phyloP scores from a whole-genome alignment of 768 basidiomycete species.

The Lactarius evosmus region DNA sequence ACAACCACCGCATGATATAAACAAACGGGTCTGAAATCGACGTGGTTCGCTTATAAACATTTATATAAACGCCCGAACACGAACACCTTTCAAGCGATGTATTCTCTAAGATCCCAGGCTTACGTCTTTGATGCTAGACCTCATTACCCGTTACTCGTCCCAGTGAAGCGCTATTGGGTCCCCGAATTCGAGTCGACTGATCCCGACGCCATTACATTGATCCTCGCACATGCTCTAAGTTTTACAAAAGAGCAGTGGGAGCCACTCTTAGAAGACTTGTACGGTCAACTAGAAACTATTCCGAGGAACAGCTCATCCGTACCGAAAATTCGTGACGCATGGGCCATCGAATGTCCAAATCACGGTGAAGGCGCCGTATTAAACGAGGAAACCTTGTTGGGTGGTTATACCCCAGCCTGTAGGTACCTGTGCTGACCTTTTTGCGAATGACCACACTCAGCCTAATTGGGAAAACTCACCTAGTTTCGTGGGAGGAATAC shows the following conservation, averaged over 20 bases:
- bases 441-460: neutral
- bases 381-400: slow-evolving; percentile 44
- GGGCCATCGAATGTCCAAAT: slow-evolving; percentile 53
- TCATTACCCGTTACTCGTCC: slow-evolving; percentile 45
- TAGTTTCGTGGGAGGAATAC: slow-evolving; percentile 56
- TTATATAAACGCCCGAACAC: neutral
- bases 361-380: slow-evolving; percentile 51
- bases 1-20: neutral
- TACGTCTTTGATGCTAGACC: slow-evolving; percentile 55
- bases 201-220: slow-evolving; percentile 43
- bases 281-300: slow-evolving; percentile 29
- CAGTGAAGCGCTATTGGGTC: slow-evolving; percentile 50
- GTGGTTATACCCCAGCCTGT: slow-evolving; percentile 45
- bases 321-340: slow-evolving; percentile 45
- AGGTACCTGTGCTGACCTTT: slow-evolving; percentile 23
- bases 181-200: slow-evolving; percentile 37
- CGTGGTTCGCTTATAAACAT: neutral
- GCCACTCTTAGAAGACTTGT: slow-evolving; percentile 49
- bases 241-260: slow-evolving; percentile 63
- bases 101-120: slow-evolving; percentile 19
- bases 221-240: slow-evolving; percentile 53
- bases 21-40: neutral
- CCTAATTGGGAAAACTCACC: neutral
- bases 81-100: neutral
- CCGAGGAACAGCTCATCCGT: slow-evolving; percentile 11